Evolutionary conservation across 768 basidiomycete genomes (phyloP).

Genomic region (Kwoniella dejecticola): DNA sequence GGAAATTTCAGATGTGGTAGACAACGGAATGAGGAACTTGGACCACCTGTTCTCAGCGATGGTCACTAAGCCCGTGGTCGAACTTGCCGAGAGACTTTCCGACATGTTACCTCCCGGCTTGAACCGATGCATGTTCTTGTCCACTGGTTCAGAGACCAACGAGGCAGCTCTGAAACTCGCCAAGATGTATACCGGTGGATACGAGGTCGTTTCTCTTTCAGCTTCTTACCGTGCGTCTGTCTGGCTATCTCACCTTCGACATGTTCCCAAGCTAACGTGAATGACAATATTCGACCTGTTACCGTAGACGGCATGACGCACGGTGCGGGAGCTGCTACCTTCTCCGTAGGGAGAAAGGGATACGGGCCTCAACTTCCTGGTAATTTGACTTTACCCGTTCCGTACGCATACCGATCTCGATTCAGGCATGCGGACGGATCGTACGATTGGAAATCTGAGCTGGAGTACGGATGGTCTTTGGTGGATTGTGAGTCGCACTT

Average conservation of each 20-base stretch:
- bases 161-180: slow-evolving; percentile 44
- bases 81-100: slow-evolving; percentile 27
- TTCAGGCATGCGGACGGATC: slow-evolving; percentile 36
- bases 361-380: slow-evolving; percentile 30
- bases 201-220: slow-evolving; percentile 38
- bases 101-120: slow-evolving; percentile 28
- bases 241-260: neutral
- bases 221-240: slow-evolving; percentile 30
- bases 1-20: slow-evolving; percentile 31
- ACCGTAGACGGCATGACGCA: slow-evolving; percentile 26
- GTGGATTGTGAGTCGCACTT: slow-evolving; percentile 33
- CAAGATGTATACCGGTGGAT: slow-evolving; percentile 42
- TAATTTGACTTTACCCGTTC: slow-evolving; percentile 28
- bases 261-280: neutral
- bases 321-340: slow-evolving; percentile 28
- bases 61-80: slow-evolving; percentile 34
- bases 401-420: slow-evolving; percentile 31
- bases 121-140: slow-evolving; percentile 35
- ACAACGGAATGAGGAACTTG: slow-evolving; percentile 20
- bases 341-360: slow-evolving; percentile 21
- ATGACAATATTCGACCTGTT: neutral
- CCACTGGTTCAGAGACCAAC: slow-evolving; percentile 38
- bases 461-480: slow-evolving; percentile 39
- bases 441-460: slow-evolving; percentile 45
- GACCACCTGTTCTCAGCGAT: slow-evolving; percentile 46